Base-by-base conservation (phyloP, 2,329 filamentous ascomycete species). In the Ramularia collo-cygni region DNA sequence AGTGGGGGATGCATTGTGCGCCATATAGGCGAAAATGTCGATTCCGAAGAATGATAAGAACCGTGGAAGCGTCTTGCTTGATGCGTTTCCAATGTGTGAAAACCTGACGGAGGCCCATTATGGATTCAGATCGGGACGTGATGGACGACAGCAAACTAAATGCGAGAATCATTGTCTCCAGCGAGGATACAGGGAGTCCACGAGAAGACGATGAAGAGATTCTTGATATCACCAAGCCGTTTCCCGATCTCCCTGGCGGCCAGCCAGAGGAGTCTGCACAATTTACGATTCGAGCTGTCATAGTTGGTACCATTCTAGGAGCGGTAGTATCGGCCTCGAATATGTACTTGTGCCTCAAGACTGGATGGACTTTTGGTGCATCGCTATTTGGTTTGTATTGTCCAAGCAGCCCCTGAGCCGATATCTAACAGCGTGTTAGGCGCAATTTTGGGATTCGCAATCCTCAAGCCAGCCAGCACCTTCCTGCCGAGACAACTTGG, bases 311-410 rank as follows among this genome's bases (percentile, higher is more conserved):
- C 41, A 53, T 71, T 35, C 67, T 76, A 13, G 76, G 76, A 21
- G 74, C 69, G 9, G 64, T 79, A 8, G 73, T 79, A 46, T 77
- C 77, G 51, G 74, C 74, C n/a, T 8, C 76, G 72, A 78, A 79
- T 53, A 66, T 79, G 27, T 79, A 79, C 48, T 67, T 79, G 15
- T 75, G 75, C 65, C 57, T 64, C 27, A 66, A 66, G 56, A 64
- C 64, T 15, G 64, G 64, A 16, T 65, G 61, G 61, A 64, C 62
- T 14, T 64, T 66, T 42, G 54, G 55, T 33, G 70, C 67, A 16
- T 45, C 38, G 12, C 31, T 53, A 2, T 52, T 50, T 27, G 44
- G 59, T 51, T 70, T 19, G 1, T 8, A 30, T 13, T 8, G n/a
- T 30, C 8, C 8, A n/a, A 8, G 8, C 10, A 13, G n/a, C 12